Evolutionary conservation across 352 stramenopile species (phyloP), one percentile per base, ranked within the genome.

Genomic region (Globisporangium uncinulatum): DNA sequence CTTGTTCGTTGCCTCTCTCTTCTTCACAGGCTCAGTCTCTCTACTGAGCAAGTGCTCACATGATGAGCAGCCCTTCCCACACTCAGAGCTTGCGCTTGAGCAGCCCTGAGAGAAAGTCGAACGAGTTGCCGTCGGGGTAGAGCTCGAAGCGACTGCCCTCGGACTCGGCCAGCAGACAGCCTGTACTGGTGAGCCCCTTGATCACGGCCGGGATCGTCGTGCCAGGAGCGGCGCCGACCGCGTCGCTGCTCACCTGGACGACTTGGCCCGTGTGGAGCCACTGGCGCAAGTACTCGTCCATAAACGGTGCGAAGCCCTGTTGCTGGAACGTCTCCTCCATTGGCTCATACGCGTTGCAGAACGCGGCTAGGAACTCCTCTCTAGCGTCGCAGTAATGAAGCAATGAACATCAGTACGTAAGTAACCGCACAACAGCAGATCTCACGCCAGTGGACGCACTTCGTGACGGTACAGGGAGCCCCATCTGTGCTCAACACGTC

Each of bases 91-190:
- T 95, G 64, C 86, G 83, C 65, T 90, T 94, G 54, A 95, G 67
- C 61, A 95, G 70, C 1, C 86, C 86, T 31, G 70, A 78, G 45
- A 96, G 69, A 54, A 96, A 94, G 66, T 96, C 86, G 47, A 96
- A 89, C 54, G 84, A 95, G 59, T 96, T 95, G 61, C 84, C 87
- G 54, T 96, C 87, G 14, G 87, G 87, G 63, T 95, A 96, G 24
- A 96, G 65, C 63, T 96, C 87, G 13, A 95, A 79, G 29, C 71
- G 70, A 14, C 83, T 71, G 32, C 84, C 82, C 21, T 81, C 63
- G 19, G 73, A 69, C 43, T 85, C 81, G 7, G 87, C 86, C 36
- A 93, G 61, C 13, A 96, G 76, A 34, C 87, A 94, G 14, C 86
- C 87, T 8, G 82, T 93, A 31, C 57, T 63, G 14, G 83, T 89